Conservation (phyloP, 352 stramenopile species). For the Phytophthora pini region DNA sequence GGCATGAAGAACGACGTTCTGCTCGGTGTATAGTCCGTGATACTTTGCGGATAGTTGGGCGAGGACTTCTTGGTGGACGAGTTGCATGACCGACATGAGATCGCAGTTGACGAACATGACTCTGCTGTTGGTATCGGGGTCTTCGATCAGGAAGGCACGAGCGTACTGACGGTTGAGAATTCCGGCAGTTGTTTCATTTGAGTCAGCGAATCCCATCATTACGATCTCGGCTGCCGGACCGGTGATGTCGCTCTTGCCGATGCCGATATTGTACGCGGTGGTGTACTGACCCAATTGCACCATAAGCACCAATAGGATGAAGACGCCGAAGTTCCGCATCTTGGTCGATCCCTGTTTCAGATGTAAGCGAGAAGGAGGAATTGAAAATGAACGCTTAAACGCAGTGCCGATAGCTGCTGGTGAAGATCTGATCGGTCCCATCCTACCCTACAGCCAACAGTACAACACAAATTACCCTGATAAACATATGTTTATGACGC, state of each 20-base stretch:
- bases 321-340: neutral
- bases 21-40: conserved; percentile 43
- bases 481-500: too few species aligned
- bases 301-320: neutral
- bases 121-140: conserved; percentile 36
- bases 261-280: conserved; percentile 47
- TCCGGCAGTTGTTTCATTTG: conserved; percentile 45
- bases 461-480: too few species aligned
- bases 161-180: conserved; percentile 71
- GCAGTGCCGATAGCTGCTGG: too few species aligned
- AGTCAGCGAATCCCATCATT: conserved; percentile 72
- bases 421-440: too few species aligned
- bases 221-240: conserved; percentile 59
- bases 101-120: conserved; percentile 65
- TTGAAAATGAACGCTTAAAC: too few species aligned
- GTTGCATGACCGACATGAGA: conserved; percentile 51
- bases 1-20: conserved; percentile 79
- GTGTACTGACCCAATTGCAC: neutral
- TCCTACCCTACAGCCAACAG: too few species aligned
- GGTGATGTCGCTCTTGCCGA: conserved; percentile 72
- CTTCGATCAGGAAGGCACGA: conserved; percentile 67
- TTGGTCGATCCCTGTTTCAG: neutral
- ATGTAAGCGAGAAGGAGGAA: too few species aligned
- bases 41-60: conserved; percentile 47
- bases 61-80: conserved; percentile 65